Conservation (phyloP, 192 early-diverging fungal species). For the Neocallimastix lanati region DNA sequence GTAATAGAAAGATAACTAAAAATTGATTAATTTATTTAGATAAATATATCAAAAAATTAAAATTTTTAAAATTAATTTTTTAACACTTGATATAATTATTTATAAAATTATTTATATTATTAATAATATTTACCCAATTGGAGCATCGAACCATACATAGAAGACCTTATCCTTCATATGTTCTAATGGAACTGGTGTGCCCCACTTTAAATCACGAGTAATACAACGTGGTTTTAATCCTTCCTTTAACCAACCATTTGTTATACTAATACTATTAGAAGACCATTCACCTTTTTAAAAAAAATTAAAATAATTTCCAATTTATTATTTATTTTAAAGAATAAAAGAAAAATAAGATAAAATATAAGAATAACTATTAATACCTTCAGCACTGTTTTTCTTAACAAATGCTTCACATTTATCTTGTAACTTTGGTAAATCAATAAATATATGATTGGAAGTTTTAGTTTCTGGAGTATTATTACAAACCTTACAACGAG, state of each 20-base stretch:
- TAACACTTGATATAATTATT: no score
- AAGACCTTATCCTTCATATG: slow-evolving; percentile 86
- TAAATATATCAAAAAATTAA: no score
- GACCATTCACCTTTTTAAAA: slow-evolving; percentile 72
- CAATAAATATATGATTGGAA: slow-evolving; percentile 80
- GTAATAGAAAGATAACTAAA: slow-evolving; percentile 81
- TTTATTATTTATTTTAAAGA: no score
- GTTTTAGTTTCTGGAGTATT: slow-evolving; percentile 59
- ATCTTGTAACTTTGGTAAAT: slow-evolving; percentile 61
- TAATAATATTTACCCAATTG: slow-evolving; percentile 49
- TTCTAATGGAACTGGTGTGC: slow-evolving; percentile 71
- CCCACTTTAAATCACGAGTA: slow-evolving; percentile 98
- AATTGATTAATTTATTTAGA: no score
- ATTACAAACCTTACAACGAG: slow-evolving; percentile 83
- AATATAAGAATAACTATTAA: no score
- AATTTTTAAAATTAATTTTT: no score
- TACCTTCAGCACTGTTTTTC: slow-evolving; percentile 45
- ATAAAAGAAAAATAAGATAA: not conserved
- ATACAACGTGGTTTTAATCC: slow-evolving; percentile 86
- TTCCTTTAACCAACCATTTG: slow-evolving; percentile 81
- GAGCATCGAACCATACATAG: slow-evolving; percentile 99
- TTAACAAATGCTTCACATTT: slow-evolving; percentile 56
- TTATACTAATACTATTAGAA: slow-evolving; percentile 68
- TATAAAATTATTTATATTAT: not conserved
- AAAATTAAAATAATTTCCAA: no score